A percentile compares a stretch with the other conserved stretches of the same genome.
Conservation (phyloP, 768 basidiomycete genomes). For the Holtermannia corniformis region DNA sequence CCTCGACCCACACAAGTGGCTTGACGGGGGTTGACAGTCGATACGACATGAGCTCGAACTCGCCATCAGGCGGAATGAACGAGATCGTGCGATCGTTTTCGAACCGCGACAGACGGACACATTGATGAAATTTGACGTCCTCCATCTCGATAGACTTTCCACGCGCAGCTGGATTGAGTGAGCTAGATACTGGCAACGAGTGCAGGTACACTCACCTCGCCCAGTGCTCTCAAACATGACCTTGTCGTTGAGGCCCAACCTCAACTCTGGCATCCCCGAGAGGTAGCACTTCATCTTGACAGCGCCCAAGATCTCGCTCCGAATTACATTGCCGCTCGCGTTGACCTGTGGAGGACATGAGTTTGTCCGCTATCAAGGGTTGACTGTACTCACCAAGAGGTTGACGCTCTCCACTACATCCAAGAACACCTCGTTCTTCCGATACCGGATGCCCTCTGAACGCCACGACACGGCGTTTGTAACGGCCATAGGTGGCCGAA, state of each 20-base stretch:
- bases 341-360: slow-evolving; percentile 60
- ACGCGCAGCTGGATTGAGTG: slow-evolving; percentile 55
- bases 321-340: slow-evolving; percentile 89
- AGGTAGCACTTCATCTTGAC: slow-evolving; percentile 99
- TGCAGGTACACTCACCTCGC: slow-evolving; percentile 54
- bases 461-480: slow-evolving; percentile 99
- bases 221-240: slow-evolving; percentile 99
- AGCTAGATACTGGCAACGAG: background rate
- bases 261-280: slow-evolving; percentile 97
- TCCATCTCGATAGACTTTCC: slow-evolving; percentile 99
- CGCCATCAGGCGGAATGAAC: slow-evolving; percentile 97
- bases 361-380: background rate
- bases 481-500: slow-evolving; percentile 87
- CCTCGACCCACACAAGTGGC: slow-evolving; percentile 95
- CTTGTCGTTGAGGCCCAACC: slow-evolving; percentile 94
- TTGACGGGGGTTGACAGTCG: slow-evolving; percentile 94
- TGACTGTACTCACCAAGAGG: slow-evolving; percentile 57
- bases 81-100: slow-evolving; percentile 98
- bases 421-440: slow-evolving; percentile 98
- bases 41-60: slow-evolving; percentile 97
- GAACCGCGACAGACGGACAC: slow-evolving; percentile 90
- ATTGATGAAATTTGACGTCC: slow-evolving; percentile 99
- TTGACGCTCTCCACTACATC: slow-evolving; percentile 98
- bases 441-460: slow-evolving; percentile 89
- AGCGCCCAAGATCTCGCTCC: slow-evolving; percentile 95